Evolutionary conservation across 177 flowering plant species (phyloP).

Genomic region (Vitis hybrid): DNA sequence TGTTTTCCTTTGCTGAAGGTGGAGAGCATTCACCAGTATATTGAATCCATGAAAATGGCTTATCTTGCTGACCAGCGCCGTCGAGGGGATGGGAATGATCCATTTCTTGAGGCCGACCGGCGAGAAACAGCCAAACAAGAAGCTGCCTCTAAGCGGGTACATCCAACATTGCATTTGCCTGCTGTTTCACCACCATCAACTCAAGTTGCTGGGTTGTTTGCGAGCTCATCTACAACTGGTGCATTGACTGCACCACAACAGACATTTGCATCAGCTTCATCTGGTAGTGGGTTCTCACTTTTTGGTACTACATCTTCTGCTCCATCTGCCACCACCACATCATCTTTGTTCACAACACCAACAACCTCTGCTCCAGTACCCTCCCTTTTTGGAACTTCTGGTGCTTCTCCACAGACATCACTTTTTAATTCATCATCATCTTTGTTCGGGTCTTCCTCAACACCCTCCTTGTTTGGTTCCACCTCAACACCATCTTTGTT

Average conservation of each 20-base stretch:
- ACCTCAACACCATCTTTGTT: conserved; percentile 31
- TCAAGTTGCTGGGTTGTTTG: conserved; percentile 67
- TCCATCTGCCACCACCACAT: conserved; percentile 42
- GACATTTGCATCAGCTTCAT: conserved; percentile 51
- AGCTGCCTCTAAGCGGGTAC: conserved; percentile 95
- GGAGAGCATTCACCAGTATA: conserved; percentile 91
- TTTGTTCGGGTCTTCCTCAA: conserved; percentile 38
- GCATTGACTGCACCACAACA: conserved; percentile 39
- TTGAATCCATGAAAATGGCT: conserved; percentile 90
- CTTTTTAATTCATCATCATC: conserved; percentile 59
- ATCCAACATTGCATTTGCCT: conserved; percentile 89
- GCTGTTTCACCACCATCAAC: conserved; percentile 62
- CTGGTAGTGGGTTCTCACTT: conserved; percentile 64
- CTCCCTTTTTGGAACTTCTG: conserved; percentile 55
- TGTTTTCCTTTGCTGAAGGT: conserved; percentile 44
- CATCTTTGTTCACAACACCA: conserved; percentile 77
- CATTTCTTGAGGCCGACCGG: conserved; percentile 95
- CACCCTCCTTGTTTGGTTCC: conserved; percentile 51
- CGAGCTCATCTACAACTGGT: conserved; percentile 54
- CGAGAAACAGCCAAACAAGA: conserved; percentile 89
- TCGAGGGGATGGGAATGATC: conserved; percentile 77
- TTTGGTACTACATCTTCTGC: conserved; percentile 60
- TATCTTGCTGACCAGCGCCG: conserved; percentile 93
- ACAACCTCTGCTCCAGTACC: conserved; percentile 49
- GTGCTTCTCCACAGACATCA: conserved; percentile 61